Evolutionary conservation across 2,329 filamentous ascomycete species (phyloP), one percentile per base, ranked within the genome.

Genomic region (Clonostachys chloroleuca): DNA sequence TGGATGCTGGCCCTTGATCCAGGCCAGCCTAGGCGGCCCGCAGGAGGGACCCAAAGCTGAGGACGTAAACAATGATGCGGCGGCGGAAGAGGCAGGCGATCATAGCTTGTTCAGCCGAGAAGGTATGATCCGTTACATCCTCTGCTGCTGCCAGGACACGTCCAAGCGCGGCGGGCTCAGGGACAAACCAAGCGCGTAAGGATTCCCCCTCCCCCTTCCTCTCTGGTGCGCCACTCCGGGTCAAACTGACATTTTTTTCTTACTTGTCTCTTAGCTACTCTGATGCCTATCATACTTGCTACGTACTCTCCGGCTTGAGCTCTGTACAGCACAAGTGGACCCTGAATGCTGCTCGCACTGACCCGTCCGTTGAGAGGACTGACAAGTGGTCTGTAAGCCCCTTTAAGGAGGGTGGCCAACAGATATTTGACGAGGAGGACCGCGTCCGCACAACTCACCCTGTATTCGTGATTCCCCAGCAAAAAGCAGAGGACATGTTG

Each of bases 261-360:
- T 45, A 33, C 36, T 49, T 45, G 37, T 30, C 43, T 40, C 42
- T 48, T 51, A 91, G 87, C 58, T 75, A 77, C 51, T 84, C 91
- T 5, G 92, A 97, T 69, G 85, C 87, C 43, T 96, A 97, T 60
- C 92, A 97, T 68, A 90, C 90, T 41, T 94, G 89, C 70, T 97
- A 97, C 69, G 89, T 92, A 33, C 78, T 97, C 17, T 84, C 87
- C 18, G 92, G 92, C 6, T 74, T 97, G 54, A 94, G 89, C 64
- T 86, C 84, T 46, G 86, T 86, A 20, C 89, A 95, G 68, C 81
- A 96, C 64, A 72, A 76, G 57, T 82, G 78, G 78, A 65, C 70
- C 52, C 66, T 80, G 56, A 59, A 53, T 40, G 47, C 55, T 47
- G 54, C 59, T 51, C 65, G 67, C 42, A 49, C 59, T 44, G 61